phyloP scores from a whole-genome alignment of 2,329 filamentous ascomycete genomes.

The Microcera coccophila region DNA sequence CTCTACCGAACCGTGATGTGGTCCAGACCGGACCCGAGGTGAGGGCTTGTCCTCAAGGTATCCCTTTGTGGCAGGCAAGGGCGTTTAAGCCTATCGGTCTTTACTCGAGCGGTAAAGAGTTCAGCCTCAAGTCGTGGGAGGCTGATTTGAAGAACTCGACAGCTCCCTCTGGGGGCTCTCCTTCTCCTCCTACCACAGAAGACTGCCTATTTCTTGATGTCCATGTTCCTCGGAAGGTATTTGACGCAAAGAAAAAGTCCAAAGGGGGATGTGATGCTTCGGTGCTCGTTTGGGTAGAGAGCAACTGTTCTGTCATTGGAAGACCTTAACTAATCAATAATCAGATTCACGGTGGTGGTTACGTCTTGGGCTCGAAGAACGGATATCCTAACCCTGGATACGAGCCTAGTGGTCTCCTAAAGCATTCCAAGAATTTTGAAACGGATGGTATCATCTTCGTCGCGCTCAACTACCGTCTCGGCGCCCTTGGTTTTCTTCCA shows the following conservation, averaged over 20 bases:
- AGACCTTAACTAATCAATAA: slow-evolving; percentile 22
- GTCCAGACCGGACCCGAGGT: slow-evolving; percentile 12
- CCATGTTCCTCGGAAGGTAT: slow-evolving; percentile 34
- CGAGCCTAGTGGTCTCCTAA: slow-evolving; percentile 26
- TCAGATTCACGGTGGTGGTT: slow-evolving; percentile 37
- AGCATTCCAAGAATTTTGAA: slow-evolving; percentile 2
- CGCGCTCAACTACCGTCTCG: slow-evolving; percentile 36
- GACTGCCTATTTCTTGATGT: slow-evolving; percentile 42
- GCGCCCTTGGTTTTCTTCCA: slow-evolving; percentile 37
- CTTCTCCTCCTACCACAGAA: slow-evolving; percentile 22
- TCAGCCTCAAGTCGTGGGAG: neutral
- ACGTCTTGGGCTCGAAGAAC: slow-evolving; percentile 30
- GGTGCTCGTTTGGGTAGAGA: slow-evolving; percentile 15
- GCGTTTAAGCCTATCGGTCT: slow-evolving; percentile 3
- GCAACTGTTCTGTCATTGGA: neutral
- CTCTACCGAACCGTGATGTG: slow-evolving; percentile 2
- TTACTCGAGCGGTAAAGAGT: slow-evolving; percentile 3
- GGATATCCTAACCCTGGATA: slow-evolving; percentile 17
- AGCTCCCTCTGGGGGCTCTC: neutral
- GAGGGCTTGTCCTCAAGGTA: slow-evolving; percentile 15
- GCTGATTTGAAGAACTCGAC: slow-evolving; percentile 1
- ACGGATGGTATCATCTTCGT: slow-evolving; percentile 35
- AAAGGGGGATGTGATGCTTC: slow-evolving; percentile 22
- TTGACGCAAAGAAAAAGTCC: slow-evolving; percentile 21
- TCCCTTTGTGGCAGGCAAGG: slow-evolving; percentile 6